Conservation (phyloP, 2,329 filamentous ascomycete species). For the Aureobasidium subglaciale region DNA sequence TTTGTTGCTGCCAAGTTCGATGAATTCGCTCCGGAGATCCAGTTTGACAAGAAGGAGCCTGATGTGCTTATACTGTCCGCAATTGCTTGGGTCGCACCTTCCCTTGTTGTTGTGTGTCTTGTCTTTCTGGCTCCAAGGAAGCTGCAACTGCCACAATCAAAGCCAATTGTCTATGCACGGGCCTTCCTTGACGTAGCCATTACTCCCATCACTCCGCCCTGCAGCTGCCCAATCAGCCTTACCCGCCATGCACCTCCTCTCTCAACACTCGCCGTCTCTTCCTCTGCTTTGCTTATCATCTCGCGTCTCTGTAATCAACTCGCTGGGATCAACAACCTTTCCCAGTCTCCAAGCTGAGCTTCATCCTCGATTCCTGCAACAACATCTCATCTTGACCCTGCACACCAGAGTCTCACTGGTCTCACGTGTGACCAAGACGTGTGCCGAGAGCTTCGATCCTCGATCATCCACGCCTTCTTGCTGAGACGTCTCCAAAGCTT, state of each 20-base stretch:
- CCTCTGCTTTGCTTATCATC: not conserved
- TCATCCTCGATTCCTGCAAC: too few relatives aligned
- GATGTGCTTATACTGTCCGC: not conserved
- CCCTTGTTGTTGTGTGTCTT: not conserved
- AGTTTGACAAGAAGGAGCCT: not conserved
- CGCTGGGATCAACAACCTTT: too few relatives aligned
- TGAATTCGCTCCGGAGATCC: not conserved
- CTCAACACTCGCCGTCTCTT: too few relatives aligned
- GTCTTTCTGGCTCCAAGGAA: not conserved
- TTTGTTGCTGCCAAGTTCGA: too few relatives aligned
- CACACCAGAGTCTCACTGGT: not conserved
- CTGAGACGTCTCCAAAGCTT: too few relatives aligned
- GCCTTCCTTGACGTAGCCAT: constrained; percentile 8
- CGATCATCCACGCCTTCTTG: too few relatives aligned
- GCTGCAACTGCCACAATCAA: constrained; percentile 11
- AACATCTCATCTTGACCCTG: not conserved
- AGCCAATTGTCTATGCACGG: constrained; percentile 8
- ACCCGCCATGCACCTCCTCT: not conserved
- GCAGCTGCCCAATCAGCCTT: not conserved
- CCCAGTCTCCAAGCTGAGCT: too few relatives aligned
- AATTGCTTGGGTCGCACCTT: not conserved
- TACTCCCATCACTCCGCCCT: not conserved
- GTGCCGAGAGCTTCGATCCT: not conserved
- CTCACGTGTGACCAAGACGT: not conserved
- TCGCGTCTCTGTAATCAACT: not conserved